Percentiles rank a stretch among this genome's conserved stretches.
Conservation (phyloP, 2,329 filamentous ascomycete genomes). For the Tolypocladium ophioglossoides region DNA sequence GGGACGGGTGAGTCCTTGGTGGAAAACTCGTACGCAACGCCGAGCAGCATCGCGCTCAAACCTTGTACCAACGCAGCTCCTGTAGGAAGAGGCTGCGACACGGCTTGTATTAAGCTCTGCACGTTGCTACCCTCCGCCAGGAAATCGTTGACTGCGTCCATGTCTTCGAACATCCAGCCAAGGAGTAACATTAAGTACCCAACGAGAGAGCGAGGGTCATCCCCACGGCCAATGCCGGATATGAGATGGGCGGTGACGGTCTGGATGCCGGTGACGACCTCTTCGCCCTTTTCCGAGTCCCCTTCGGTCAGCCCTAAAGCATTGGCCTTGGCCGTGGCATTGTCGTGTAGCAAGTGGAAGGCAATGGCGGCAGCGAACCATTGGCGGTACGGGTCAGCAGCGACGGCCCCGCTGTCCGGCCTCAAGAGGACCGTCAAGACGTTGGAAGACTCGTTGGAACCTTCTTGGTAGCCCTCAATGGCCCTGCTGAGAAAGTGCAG, state of each 20-base stretch:
- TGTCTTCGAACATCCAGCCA: constrained; percentile 86
- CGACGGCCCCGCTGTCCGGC: constrained; percentile 48
- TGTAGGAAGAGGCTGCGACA: constrained; percentile 45
- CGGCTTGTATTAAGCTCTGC: constrained; percentile 71
- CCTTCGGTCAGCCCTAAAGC: constrained; percentile 81
- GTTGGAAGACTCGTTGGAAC: constrained; percentile 75
- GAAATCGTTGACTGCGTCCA: constrained; percentile 86
- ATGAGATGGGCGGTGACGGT: constrained; percentile 79
- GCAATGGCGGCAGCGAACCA: constrained; percentile 87
- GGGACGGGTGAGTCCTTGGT: constrained; percentile 93
- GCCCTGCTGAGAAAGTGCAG: constrained; percentile 79
- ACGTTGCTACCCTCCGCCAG: constrained; percentile 85
- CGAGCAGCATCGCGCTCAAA: constrained; percentile 73
- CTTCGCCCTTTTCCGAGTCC: constrained; percentile 79
- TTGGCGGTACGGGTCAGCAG: constrained; percentile 70
- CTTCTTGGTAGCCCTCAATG: constrained; percentile 74
- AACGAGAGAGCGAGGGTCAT: constrained; percentile 69
- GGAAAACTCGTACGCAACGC: constrained; percentile 91
- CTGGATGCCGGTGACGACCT: constrained; percentile 91
- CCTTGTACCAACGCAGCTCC: constrained; percentile 65
- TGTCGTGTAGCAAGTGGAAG: constrained; percentile 76
- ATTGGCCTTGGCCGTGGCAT: constrained; percentile 65
- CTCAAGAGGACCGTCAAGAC: constrained; percentile 74
- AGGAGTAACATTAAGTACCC: constrained; percentile 85
- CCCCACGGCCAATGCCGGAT: constrained; percentile 60